Conservation (phyloP, 2,329 filamentous ascomycete genomes). For the Passalora sequoiae region DNA sequence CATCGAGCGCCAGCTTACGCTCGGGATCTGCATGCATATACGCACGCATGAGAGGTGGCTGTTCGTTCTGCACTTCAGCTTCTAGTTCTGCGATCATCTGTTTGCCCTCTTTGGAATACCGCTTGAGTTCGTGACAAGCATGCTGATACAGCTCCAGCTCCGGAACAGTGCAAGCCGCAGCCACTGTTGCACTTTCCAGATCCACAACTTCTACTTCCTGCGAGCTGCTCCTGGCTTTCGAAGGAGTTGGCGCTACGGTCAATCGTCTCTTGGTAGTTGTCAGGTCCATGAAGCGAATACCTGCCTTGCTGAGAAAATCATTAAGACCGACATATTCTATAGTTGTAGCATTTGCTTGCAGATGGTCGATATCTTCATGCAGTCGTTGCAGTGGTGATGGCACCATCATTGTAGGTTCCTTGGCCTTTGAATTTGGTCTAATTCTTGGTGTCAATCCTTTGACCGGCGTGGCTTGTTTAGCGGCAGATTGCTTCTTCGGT, state of each 20-base stretch:
- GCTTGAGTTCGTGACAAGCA: constrained; percentile 89
- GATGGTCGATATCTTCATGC: constrained; percentile 25
- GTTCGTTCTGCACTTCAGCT: constrained; percentile 79
- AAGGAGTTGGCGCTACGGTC: constrained; percentile 59
- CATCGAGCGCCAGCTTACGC: constrained; percentile 83
- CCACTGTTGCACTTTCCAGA: constrained; percentile 75
- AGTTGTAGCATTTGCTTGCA: constrained; percentile 16
- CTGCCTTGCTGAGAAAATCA: constrained; percentile 90
- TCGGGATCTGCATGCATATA: constrained; percentile 82
- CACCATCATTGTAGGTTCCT: constrained; percentile 11
- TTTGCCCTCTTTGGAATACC: constrained; percentile 89
- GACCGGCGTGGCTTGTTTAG: constrained; percentile 39
- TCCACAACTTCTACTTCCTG: constrained; percentile 33
- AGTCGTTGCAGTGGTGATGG: constrained; percentile 27
- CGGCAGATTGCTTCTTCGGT: constrained; percentile 35
- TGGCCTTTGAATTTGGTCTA: constrained; percentile 29
- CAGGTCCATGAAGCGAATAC: constrained; percentile 96
- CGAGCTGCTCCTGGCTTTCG: constrained; percentile 34
- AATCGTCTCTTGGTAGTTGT: constrained; percentile 92
- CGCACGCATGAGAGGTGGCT: constrained; percentile 84
- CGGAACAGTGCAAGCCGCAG: constrained; percentile 83
- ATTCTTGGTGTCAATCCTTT: constrained; percentile 34
- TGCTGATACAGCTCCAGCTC: constrained; percentile 95
- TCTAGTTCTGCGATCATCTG: constrained; percentile 89
- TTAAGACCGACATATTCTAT: constrained; percentile 59